Conservation (phyloP, 805 yeast species). For the Ogataea paraovalis region DNA sequence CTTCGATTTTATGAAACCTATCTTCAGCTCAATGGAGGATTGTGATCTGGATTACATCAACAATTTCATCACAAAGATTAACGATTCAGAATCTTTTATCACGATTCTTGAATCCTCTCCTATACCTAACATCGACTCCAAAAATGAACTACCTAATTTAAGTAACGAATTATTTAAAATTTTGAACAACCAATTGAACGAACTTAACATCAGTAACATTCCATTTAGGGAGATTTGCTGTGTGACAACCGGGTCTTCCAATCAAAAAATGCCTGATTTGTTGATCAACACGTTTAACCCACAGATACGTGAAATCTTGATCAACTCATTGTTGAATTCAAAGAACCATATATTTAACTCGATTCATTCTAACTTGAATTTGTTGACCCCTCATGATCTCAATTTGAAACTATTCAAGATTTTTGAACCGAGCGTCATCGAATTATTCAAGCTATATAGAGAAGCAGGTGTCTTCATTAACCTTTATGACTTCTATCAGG, state of each 20-base stretch:
- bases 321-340: constrained; percentile 40
- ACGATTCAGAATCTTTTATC: neutral
- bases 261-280: constrained; percentile 18
- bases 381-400: constrained; percentile 4
- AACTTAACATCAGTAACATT: constrained; percentile 23
- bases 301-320: constrained; percentile 36
- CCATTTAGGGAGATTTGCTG: constrained; percentile 41
- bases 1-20: constrained; percentile 20
- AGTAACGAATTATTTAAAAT: constrained; percentile 10
- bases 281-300: constrained; percentile 40
- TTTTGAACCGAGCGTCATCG: constrained; percentile 48
- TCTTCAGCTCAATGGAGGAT: constrained; percentile 17
- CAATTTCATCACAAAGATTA: neutral
- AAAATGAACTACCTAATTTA: too few relatives aligned
- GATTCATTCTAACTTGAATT: constrained; percentile 19
- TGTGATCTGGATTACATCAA: neutral
- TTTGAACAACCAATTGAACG: constrained; percentile 17
- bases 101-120: too few relatives aligned
- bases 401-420: constrained; percentile 30
- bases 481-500: constrained; percentile 33
- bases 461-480: constrained; percentile 65
- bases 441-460: constrained; percentile 63
- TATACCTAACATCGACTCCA: too few relatives aligned
- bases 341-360: constrained; percentile 26
- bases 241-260: constrained; percentile 10